Evolutionary conservation across 2,329 filamentous ascomycete genomes (phyloP).

Genomic region (Fonsecaea erecta): DNA sequence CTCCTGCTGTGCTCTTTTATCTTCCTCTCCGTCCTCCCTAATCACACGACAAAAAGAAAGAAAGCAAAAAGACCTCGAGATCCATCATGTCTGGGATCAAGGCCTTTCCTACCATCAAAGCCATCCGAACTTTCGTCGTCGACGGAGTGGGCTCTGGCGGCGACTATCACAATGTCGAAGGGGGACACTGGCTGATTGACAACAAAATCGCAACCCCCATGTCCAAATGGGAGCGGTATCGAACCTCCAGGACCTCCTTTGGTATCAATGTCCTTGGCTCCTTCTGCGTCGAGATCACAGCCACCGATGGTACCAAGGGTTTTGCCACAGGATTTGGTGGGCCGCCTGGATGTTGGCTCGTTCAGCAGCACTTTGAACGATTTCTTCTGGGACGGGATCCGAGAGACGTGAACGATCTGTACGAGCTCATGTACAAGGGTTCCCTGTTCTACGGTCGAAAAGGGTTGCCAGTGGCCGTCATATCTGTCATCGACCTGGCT

Average conservation of each 20-base stretch:
- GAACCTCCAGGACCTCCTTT: conserved; percentile 86
- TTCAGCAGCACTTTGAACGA: conserved; percentile 89
- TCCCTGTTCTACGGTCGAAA: conserved; percentile 98
- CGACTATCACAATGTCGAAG: conserved; percentile 79
- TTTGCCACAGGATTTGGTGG: conserved; percentile 95
- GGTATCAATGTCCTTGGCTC: conserved; percentile 94
- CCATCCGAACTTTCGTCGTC: conserved; percentile 53
- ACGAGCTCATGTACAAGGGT: conserved; percentile 94
- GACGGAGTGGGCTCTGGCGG: conserved; percentile 54
- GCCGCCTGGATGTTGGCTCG: conserved; percentile 90
- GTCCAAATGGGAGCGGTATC: conserved; percentile 86
- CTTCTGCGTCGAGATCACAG: conserved; percentile 88
- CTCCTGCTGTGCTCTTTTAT: background rate
- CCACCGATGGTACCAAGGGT: conserved; percentile 86
- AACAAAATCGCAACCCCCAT: conserved; percentile 90
- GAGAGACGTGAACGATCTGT: conserved; percentile 86
- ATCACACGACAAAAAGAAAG: background rate
- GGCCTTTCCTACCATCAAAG: conserved; percentile 51
- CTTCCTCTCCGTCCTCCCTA: background rate
- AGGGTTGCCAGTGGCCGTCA: conserved; percentile 84
- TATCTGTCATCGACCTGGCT: conserved; percentile 91
- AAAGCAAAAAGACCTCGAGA: background rate
- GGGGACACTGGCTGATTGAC: conserved; percentile 79
- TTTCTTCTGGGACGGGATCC: conserved; percentile 90
- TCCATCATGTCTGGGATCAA: conserved; percentile 28